These are phyloP conservation scores for Trichoderma sp. DNA, from an alignment of 2,329 filamentous ascomycete species.

Conservation along the genomic window DNA sequence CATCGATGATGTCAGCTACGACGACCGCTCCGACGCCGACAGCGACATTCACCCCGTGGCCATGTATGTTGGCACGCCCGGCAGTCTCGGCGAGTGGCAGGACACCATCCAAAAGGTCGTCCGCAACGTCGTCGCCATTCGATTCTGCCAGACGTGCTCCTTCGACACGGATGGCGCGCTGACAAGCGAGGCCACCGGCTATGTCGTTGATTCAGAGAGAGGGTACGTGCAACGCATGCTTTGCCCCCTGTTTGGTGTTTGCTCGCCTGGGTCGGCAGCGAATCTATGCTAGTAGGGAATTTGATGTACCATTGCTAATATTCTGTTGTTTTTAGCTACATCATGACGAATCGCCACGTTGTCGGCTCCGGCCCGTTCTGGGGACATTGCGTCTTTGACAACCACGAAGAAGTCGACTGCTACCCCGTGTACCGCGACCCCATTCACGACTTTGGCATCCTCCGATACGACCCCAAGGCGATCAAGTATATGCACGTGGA, in stretches of 20 bases:
- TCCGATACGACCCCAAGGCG: conserved; percentile 91
- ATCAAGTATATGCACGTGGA: conserved; percentile 97
- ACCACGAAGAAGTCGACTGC: conserved; percentile 95
- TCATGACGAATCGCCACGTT: conserved; percentile 87
- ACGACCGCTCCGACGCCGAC: conserved; percentile 44
- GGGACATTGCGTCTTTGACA: conserved; percentile 98
- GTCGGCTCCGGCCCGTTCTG: conserved; percentile 95
- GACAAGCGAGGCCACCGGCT: conserved; percentile 94
- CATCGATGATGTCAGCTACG: conserved; percentile 39
- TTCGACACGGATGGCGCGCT: conserved; percentile 97
- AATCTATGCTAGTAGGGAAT: neutral
- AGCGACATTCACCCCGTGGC: conserved; percentile 43
- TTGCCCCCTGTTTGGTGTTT: neutral
- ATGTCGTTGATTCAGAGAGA: conserved; percentile 91
- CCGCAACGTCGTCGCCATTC: conserved; percentile 94
- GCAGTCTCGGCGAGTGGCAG: conserved; percentile 74
- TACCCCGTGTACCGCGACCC: conserved; percentile 97
- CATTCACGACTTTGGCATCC: conserved; percentile 96
- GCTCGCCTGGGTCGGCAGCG: neutral
- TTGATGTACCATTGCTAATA: neutral
- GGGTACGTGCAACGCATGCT: conserved; percentile 57
- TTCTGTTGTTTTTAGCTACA: conserved; percentile 56
- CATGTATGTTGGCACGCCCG: conserved; percentile 43
- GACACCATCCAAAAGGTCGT: conserved; percentile 93
- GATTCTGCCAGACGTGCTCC: conserved; percentile 96